A percentile compares a stretch with the other conserved stretches of the same genome.
phyloP scores from a whole-genome alignment of 306 rosid species.

The Prunus armeniaca region DNA sequence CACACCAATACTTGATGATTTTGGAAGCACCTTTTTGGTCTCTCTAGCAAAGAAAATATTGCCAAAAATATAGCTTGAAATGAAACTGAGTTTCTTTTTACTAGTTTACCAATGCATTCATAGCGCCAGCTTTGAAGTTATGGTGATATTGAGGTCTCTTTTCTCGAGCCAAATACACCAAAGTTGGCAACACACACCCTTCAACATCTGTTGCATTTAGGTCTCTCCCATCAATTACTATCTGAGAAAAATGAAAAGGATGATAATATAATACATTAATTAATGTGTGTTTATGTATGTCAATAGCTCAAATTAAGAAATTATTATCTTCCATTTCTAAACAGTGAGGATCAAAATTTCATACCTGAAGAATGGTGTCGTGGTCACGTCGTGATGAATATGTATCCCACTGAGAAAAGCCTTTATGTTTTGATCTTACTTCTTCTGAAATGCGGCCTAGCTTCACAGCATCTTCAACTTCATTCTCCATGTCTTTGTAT shows the following conservation, averaged over 20 bases:
- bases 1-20: neutral
- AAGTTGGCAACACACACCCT: conserved; percentile 56
- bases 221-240: conserved; percentile 58
- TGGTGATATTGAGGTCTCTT: conserved; percentile 70
- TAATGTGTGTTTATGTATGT: neutral
- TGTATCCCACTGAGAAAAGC: conserved; percentile 68
- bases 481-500: conserved; percentile 61
- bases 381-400: conserved; percentile 64
- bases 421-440: conserved; percentile 33
- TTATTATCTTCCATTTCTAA: neutral
- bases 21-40: neutral
- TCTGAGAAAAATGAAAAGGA: conserved; percentile 15
- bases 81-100: neutral
- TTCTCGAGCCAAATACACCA: conserved; percentile 82
- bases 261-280: neutral
- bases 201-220: conserved; percentile 46
- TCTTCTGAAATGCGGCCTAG: conserved; percentile 53
- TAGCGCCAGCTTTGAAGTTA: conserved; percentile 88
- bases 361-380: conserved; percentile 64
- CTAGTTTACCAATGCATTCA: conserved; percentile 72
- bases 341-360: neutral
- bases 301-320: neutral
- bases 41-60: too few species aligned
- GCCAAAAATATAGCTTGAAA: neutral
- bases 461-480: conserved; percentile 41